phyloP scores from a whole-genome alignment of 768 basidiomycete species.

The Pholiota molesta region DNA sequence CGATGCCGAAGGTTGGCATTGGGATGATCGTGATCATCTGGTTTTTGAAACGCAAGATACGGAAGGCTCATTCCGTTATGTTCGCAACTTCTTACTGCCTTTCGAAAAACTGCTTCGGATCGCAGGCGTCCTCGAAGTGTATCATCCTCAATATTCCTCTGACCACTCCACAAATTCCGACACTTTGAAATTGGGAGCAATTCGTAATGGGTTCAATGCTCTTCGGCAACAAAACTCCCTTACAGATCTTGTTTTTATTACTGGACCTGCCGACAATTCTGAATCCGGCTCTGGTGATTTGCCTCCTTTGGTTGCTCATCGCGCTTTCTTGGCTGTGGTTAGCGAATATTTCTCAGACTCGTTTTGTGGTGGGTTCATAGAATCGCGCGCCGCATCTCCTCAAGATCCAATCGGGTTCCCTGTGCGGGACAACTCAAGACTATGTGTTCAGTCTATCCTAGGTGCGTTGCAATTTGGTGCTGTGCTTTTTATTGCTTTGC shows the following conservation, averaged over 20 bases:
- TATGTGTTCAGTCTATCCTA: constrained; percentile 29
- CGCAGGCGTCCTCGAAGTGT: constrained; percentile 33
- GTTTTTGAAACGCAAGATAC: constrained; percentile 39
- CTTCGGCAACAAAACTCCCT: constrained; percentile 34
- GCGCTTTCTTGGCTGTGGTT: constrained; percentile 38
- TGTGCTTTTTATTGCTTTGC: background rate
- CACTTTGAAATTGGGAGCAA: constrained; percentile 10
- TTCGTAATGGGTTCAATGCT: constrained; percentile 33
- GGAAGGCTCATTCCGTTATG: constrained; percentile 27
- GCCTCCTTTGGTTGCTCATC: constrained; percentile 38
- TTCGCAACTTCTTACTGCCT: constrained; percentile 35
- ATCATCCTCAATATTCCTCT: constrained; percentile 22
- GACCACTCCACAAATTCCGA: constrained; percentile 8
- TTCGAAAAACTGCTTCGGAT: constrained; percentile 35
- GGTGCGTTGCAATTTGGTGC: constrained; percentile 23
- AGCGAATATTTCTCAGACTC: constrained; percentile 33
- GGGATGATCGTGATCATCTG: constrained; percentile 41
- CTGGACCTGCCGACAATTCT: constrained; percentile 18
- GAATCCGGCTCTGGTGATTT: constrained; percentile 7
- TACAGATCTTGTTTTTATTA: constrained; percentile 40
- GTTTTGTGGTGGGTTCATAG: constrained; percentile 30
- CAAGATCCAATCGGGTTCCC: constrained; percentile 14
- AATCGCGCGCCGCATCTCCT: constrained; percentile 20
- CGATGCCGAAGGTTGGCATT: constrained; percentile 36
- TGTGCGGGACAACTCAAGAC: constrained; percentile 17